Evolutionary conservation across 2,329 filamentous ascomycete genomes (phyloP).

Genomic region (Pochonia chlamydosporia): DNA sequence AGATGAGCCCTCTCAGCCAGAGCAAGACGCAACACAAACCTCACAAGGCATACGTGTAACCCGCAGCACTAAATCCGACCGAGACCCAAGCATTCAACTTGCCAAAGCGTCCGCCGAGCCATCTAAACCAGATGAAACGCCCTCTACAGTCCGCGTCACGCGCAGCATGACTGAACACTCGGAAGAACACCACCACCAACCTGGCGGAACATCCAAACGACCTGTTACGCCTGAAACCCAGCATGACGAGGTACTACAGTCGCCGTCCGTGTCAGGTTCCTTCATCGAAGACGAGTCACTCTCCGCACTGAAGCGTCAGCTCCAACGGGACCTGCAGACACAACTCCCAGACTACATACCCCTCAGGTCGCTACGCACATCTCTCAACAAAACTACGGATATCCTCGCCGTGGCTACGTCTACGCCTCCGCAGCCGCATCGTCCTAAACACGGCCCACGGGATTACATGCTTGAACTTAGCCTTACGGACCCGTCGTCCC

Average conservation of each 20-base stretch:
- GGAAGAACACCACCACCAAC: slow-evolving; percentile 2
- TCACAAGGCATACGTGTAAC: slow-evolving; percentile 15
- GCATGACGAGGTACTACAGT: slow-evolving; percentile 12
- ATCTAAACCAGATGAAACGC: slow-evolving; percentile 3
- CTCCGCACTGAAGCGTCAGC: slow-evolving; percentile 36
- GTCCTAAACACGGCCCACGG: slow-evolving; percentile 51
- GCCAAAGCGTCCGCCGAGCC: slow-evolving; percentile 14
- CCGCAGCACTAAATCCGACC: slow-evolving; percentile 18
- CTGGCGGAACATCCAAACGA: slow-evolving; percentile 3
- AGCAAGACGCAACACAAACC: neutral
- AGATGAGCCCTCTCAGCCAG: neutral
- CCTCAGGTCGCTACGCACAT: slow-evolving; percentile 45
- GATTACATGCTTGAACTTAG: slow-evolving; percentile 56
- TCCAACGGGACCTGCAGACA: slow-evolving; percentile 40
- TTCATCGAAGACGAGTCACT: slow-evolving; percentile 20
- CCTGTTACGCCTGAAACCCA: slow-evolving; percentile 2
- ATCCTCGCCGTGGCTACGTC: slow-evolving; percentile 50
- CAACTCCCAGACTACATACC: slow-evolving; percentile 47
- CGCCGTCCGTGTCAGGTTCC: slow-evolving; percentile 22
- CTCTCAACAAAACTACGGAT: slow-evolving; percentile 44
- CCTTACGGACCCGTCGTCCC: slow-evolving; percentile 50
- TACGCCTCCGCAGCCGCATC: slow-evolving; percentile 42
- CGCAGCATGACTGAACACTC: slow-evolving; percentile 18
- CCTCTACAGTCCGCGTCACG: slow-evolving; percentile 9
- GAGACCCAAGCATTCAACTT: slow-evolving; percentile 20